Conservation (phyloP, 2,329 filamentous ascomycete genomes). For the Botrytis medusae region DNA sequence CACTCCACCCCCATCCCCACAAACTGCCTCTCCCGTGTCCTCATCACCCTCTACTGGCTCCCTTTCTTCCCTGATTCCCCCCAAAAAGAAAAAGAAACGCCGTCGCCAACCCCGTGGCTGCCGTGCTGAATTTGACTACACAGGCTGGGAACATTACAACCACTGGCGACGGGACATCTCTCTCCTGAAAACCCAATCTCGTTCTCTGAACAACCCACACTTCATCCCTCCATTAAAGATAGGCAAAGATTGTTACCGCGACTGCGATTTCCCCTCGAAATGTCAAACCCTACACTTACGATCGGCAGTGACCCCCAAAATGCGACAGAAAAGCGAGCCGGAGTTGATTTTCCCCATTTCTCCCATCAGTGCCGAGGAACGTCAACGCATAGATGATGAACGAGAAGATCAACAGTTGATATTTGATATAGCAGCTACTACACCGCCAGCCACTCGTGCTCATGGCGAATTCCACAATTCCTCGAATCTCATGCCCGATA, state of each 20-base stretch:
- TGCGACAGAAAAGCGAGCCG: conserved; percentile 6
- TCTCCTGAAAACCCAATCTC: conserved; percentile 8
- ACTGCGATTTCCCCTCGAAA: conserved; percentile 22
- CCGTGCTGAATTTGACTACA: conserved; percentile 26
- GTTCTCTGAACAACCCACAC: neutral
- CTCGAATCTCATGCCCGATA: neutral
- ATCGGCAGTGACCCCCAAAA: neutral
- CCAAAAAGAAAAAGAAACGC: conserved; percentile 16
- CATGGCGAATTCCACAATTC: neutral
- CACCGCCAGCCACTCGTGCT: neutral
- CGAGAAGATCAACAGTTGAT: conserved; percentile 17
- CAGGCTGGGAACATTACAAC: conserved; percentile 24
- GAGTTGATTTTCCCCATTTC: conserved; percentile 9
- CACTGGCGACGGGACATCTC: conserved; percentile 14
- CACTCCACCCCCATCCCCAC: conserved; percentile 17
- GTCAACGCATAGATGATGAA: conserved; percentile 1
- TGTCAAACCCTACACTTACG: conserved; percentile 9
- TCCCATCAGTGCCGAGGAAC: conserved; percentile 2
- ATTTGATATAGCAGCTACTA: conserved; percentile 18
- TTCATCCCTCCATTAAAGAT: conserved; percentile 3
- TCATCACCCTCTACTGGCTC: neutral
- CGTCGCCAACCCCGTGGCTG: conserved; percentile 17
- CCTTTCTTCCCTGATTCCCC: neutral
- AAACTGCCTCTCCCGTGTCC: neutral
- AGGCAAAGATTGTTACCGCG: conserved; percentile 18